Evolutionary conservation across 805 yeast genomes (phyloP).

Genomic region (Metschnikowia drakensbergensis): DNA sequence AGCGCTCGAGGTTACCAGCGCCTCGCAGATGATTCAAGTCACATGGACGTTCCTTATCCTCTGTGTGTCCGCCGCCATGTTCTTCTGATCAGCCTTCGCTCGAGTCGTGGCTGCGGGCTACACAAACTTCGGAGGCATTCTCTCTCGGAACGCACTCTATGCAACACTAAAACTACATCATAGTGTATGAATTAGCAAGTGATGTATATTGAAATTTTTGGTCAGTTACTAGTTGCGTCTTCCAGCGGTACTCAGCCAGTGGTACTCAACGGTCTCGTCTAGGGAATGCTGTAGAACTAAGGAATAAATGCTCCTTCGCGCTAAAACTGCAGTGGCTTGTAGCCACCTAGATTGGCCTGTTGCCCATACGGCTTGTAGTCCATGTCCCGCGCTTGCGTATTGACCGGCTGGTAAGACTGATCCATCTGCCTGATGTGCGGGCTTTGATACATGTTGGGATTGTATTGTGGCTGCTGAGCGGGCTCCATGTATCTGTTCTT

Average conservation of each 20-base stretch:
- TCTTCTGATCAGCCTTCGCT: background rate
- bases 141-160: background rate
- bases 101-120: background rate
- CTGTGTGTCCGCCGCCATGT: constrained; percentile 2
- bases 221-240: background rate
- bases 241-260: constrained; percentile 1
- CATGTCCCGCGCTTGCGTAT: constrained; percentile 4
- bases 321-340: constrained; percentile 12
- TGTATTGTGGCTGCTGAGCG: constrained; percentile 23
- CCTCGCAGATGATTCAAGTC: constrained; percentile 5
- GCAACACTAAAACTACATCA: no score
- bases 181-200: no score
- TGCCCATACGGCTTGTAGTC: constrained; percentile 7
- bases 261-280: background rate
- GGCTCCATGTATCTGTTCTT: constrained; percentile 18
- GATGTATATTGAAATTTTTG: background rate
- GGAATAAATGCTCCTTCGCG: background rate
- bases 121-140: background rate
- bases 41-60: constrained; percentile 8
- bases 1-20: background rate
- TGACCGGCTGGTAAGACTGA: constrained; percentile 14
- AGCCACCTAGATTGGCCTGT: constrained; percentile 8
- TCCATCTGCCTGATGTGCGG: constrained; percentile 15
- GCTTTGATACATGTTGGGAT: constrained; percentile 35
- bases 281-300: no score